These are phyloP conservation scores for Barnettozyma wickerhamii DNA, from an alignment of 805 yeast genomes.

Conservation along the genomic window DNA sequence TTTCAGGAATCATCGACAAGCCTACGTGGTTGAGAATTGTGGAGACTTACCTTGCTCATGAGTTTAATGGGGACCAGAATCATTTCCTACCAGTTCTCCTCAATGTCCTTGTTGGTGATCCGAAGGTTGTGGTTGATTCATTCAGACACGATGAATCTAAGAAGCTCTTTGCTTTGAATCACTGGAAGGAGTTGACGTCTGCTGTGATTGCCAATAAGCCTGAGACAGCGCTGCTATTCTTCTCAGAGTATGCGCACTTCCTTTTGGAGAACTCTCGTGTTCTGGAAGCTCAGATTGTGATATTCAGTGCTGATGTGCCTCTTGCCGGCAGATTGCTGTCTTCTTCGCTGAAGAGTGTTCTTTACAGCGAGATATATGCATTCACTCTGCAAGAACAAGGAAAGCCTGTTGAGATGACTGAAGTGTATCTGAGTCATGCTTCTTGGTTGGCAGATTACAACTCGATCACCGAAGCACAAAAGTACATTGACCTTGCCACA, in stretches of 20 bases:
- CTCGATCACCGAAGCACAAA: slow-evolving; percentile 50
- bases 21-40: slow-evolving; percentile 56
- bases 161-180: slow-evolving; percentile 43
- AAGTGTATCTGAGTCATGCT: slow-evolving; percentile 65
- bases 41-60: slow-evolving; percentile 50
- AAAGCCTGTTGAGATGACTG: slow-evolving; percentile 41
- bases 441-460: slow-evolving; percentile 67
- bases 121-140: slow-evolving; percentile 47
- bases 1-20: slow-evolving; percentile 63
- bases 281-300: slow-evolving; percentile 41
- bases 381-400: slow-evolving; percentile 22
- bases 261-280: slow-evolving; percentile 30
- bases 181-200: slow-evolving; percentile 48
- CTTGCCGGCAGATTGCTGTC: slow-evolving; percentile 25
- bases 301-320: slow-evolving; percentile 44
- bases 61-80: slow-evolving; percentile 37
- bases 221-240: slow-evolving; percentile 34
- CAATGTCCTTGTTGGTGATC: slow-evolving; percentile 61
- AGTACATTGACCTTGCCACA: slow-evolving; percentile 52
- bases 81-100: slow-evolving; percentile 50
- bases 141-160: slow-evolving; percentile 36
- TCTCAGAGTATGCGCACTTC: slow-evolving; percentile 48
- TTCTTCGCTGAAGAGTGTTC: slow-evolving; percentile 23
- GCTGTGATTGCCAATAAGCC: slow-evolving; percentile 34
- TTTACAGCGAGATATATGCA: slow-evolving; percentile 28